Base-by-base conservation (phyloP, 257 asterid genomes). In the Solanum dulcamara region DNA sequence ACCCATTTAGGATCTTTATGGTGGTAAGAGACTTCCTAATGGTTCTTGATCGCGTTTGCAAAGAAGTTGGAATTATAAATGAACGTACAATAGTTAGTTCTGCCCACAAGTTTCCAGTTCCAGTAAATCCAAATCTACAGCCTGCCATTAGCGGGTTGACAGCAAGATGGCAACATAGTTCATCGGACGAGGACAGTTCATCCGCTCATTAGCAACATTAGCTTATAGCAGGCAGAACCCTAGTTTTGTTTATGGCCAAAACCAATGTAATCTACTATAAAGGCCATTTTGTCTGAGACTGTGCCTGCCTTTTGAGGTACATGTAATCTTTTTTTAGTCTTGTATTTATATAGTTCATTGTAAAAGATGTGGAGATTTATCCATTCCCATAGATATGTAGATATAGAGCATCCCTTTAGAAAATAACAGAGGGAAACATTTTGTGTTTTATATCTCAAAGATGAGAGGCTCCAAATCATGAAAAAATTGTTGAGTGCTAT, bases 21-120 rank as follows among this genome's bases (percentile, higher is more conserved):
- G 98, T 97, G 83, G 99, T 97, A 26, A 90, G 98, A 30, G 99
- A 97, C 86, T 97, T 97, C 87, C 84, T 97, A n/a, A 85, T 91
- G 3, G 87, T 91, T 74, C 88, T 97, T 71, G 99, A 95, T 62
- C 96, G 97, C 13, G 99, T 95, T 0, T 97, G 99, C 88, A 94
- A 94, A 88, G 99, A 97, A 88, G 98, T 95, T 17, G 98, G 98
- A 85, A 87, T 90, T 94, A 91, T 95, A 75, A 97, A 97, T 28
- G 98, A 97, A 81, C 93, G 94, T 77, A 95, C 96, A 35, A 88
- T 89, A 22, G 91, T 95, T 17, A 92, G 96, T 79, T 92, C 97
- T 0, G 95, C 94, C 10, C 95, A 94, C 83, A 94, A 86, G 57
- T 96, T 95, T 75, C 98, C 99, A 2, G 94, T 96, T 59, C 98